Conservation (phyloP, 2,329 filamentous ascomycete genomes). For the Alternaria conjuncta region DNA sequence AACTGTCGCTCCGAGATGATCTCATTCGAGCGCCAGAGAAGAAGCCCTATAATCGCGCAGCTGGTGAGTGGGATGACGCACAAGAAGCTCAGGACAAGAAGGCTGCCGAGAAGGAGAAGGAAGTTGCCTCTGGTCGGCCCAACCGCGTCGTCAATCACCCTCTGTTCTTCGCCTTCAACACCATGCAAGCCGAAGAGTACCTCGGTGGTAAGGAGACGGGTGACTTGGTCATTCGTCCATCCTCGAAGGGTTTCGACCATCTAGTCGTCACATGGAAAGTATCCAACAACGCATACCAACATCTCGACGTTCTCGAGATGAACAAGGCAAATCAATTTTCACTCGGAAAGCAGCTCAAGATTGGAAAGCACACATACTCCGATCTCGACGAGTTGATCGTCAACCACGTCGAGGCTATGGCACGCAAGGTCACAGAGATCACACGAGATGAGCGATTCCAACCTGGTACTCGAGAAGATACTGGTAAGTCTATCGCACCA, state of each 20-base stretch:
- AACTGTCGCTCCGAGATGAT: constrained; percentile 84
- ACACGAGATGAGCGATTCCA: constrained; percentile 95
- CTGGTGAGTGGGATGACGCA: constrained; percentile 84
- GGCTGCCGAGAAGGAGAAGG: constrained; percentile 84
- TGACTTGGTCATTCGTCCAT: constrained; percentile 93
- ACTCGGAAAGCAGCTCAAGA: constrained; percentile 82
- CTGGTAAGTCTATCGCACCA: constrained; percentile 62
- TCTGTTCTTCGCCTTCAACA: constrained; percentile 91
- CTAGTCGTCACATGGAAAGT: constrained; percentile 98
- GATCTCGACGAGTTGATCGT: constrained; percentile 98
- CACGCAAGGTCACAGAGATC: constrained; percentile 95
- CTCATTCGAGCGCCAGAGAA: constrained; percentile 68
- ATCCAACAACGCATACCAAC: constrained; percentile 92
- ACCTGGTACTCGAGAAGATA: constrained; percentile 76
- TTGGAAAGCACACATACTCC: constrained; percentile 89
- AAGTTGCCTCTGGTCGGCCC: constrained; percentile 81
- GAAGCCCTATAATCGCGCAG: constrained; percentile 67
- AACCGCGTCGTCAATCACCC: constrained; percentile 98
- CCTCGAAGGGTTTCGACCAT: constrained; percentile 94
- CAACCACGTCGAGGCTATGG: constrained; percentile 97
- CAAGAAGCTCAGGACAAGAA: constrained; percentile 78
- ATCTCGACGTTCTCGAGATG: constrained; percentile 95
- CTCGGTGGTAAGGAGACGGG: constrained; percentile 84
- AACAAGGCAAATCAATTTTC: constrained; percentile 98
- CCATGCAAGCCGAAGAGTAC: constrained; percentile 90